Percentiles rank a stretch among this genome's conserved stretches.
Evolutionary conservation across 345 rosid genomes (phyloP).

Genomic region (Raphanus raphanistrum): DNA sequence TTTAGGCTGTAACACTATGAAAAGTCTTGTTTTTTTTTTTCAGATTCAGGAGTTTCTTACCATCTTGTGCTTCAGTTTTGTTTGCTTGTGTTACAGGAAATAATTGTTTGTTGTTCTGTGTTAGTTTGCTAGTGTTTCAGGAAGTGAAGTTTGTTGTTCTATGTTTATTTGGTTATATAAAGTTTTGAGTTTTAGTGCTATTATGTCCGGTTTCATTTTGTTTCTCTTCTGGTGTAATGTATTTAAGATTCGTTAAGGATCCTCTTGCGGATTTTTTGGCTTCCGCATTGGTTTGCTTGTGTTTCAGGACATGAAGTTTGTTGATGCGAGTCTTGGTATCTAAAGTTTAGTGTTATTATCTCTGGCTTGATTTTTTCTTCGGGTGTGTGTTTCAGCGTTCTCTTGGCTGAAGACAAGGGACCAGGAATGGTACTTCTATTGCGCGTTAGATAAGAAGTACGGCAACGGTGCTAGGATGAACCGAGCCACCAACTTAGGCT

Average conservation of each 20-base stretch:
- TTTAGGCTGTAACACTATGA: constrained; percentile 12
- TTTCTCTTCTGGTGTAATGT: not conserved
- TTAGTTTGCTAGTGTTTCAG: not conserved
- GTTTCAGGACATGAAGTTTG: constrained; percentile 22
- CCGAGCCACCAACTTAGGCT: constrained; percentile 71
- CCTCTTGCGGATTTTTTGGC: not conserved
- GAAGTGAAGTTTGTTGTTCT: not conserved
- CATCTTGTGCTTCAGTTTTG: not conserved
- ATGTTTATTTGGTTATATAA: not conserved
- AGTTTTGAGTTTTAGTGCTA: not conserved
- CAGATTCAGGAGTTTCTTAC: not conserved
- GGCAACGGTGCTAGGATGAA: constrained; percentile 90
- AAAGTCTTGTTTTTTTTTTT: not conserved
- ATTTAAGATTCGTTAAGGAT: not conserved
- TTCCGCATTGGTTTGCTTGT: constrained; percentile 24
- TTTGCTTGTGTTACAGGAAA: constrained; percentile 23
- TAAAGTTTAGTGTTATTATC: not conserved
- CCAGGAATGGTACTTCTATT: constrained; percentile 93
- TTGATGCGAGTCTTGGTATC: not conserved
- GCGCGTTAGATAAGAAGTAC: constrained; percentile 78
- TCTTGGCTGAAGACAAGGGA: constrained; percentile 79
- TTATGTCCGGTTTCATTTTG: not conserved
- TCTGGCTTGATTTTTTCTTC: not conserved
- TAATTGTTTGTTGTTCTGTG: constrained; percentile 7
- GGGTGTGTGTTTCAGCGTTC: constrained; percentile 41